A percentile compares a stretch with the other conserved stretches of the same genome.
Evolutionary conservation across 768 basidiomycete species (phyloP).

Genomic region (Amanita molliuscula): DNA sequence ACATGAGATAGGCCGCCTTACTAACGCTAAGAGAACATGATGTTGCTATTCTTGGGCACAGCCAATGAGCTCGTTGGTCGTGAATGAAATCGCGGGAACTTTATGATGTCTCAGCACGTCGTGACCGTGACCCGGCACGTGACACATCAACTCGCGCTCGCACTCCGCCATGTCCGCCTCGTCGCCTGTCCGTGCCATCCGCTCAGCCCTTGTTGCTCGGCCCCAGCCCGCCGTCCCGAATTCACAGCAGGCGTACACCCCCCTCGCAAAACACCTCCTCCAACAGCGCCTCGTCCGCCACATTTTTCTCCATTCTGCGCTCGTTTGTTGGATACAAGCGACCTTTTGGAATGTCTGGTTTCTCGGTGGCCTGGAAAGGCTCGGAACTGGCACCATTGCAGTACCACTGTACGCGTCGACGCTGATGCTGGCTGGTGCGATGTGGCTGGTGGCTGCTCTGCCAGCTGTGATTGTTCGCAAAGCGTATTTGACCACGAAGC

Average conservation of each 20-base stretch:
- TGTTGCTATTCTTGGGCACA: too few relatives aligned
- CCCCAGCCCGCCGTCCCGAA: slow-evolving; percentile 47
- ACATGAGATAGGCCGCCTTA: too few relatives aligned
- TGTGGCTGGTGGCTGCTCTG: slow-evolving; percentile 44
- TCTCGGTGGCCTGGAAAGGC: slow-evolving; percentile 21
- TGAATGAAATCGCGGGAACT: too few relatives aligned
- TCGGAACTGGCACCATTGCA: slow-evolving; percentile 22
- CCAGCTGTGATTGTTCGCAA: slow-evolving; percentile 54
- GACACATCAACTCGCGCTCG: background rate
- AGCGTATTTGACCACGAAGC: slow-evolving; percentile 44
- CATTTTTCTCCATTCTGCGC: slow-evolving; percentile 41
- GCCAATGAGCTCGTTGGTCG: too few relatives aligned
- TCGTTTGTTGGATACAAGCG: slow-evolving; percentile 34
- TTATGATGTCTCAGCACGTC: too few relatives aligned
- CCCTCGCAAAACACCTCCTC: slow-evolving; percentile 51
- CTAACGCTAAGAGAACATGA: too few relatives aligned
- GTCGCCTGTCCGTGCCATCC: background rate
- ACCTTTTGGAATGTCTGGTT: slow-evolving; percentile 34
- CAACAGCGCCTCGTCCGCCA: slow-evolving; percentile 46
- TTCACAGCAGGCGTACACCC: slow-evolving; percentile 50
- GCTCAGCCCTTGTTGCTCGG: slow-evolving; percentile 24
- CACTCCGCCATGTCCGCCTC: background rate
- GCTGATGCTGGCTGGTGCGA: slow-evolving; percentile 25
- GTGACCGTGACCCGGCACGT: background rate
- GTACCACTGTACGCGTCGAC: slow-evolving; percentile 34